Evolutionary conservation across 305 asterid genomes (phyloP), one percentile per base, ranked within the genome.

Genomic region (Fraxinus sp.): DNA sequence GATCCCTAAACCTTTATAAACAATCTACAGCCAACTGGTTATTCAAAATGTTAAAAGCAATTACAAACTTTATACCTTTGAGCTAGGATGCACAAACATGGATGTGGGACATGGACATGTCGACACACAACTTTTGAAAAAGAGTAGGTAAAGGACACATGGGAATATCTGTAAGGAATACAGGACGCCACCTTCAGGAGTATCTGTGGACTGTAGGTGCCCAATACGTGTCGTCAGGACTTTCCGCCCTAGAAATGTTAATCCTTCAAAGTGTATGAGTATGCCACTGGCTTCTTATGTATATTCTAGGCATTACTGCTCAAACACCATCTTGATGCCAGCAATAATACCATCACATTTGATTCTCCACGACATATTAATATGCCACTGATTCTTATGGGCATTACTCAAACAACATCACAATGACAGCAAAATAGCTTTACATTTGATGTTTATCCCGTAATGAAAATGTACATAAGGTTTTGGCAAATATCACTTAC

Each of bases 331-430:
- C 26, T 14, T 3, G n/a, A 33, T 72, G 26, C 77, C 26, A 14
- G 28, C 46, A 13, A 18, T 18, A 57, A 33, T 72, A 32, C 39
- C 24, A 72, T 16, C 46, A 72, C 46, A 72, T 33, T 32, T 68
- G 39, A 68, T 26, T 20, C 43, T 72, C 77, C 46, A 32, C 28
- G 20, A 37, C 11, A 72, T 5, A 72, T 72, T 43, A 32, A 33
- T 33, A 72, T 33, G 22, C 37, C 39, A 68, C 75, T 72, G 46
- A 71, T 72, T 26, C 46, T 72, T 32, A 33, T 66, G n/a, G 74
- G 36, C 74, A 66, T 72, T 72, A n/a, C 77, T 72, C 77, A 33
- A 72, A 72, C 77, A 16, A 13, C 43, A 72, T 33, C 24, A 72
- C n/a, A 26, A 22, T 26, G 74, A 66, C 37, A 66, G 74, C 7